Evolutionary conservation across 257 asterid species (phyloP).

Genomic region (Jasminum sambac): DNA sequence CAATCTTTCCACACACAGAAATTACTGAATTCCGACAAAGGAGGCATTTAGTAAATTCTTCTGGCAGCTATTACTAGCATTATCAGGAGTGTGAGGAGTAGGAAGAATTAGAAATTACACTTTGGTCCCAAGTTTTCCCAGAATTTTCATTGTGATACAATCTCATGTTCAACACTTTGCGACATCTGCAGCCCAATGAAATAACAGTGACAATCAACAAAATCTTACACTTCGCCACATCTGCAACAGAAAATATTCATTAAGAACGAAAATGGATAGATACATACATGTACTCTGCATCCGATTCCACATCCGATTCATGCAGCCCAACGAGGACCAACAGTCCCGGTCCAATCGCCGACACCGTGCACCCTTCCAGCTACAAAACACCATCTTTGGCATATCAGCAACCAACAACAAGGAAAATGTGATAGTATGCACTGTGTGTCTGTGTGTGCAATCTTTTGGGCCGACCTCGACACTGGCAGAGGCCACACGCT

Average conservation of each 20-base stretch:
- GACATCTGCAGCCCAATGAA: constrained; percentile 64
- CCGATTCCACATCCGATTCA: constrained; percentile 40
- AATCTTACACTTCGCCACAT: too few species aligned
- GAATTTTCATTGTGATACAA: constrained; percentile 65
- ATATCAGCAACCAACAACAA: neutral
- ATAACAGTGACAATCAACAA: constrained; percentile 9
- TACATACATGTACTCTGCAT: constrained; percentile 46
- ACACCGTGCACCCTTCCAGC: constrained; percentile 46
- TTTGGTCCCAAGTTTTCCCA: constrained; percentile 83
- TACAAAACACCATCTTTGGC: constrained; percentile 15
- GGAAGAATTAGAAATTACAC: constrained; percentile 47
- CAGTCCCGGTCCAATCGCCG: constrained; percentile 47
- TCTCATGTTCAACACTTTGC: constrained; percentile 93
- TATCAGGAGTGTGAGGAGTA: neutral
- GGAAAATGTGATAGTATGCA: neutral
- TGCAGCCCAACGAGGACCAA: constrained; percentile 50
- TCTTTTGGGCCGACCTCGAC: constrained; percentile 35
- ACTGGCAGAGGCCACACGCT: constrained; percentile 52
- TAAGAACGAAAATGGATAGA: too few species aligned
- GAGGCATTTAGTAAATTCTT: neutral
- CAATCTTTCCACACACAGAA: neutral
- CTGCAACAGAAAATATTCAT: neutral
- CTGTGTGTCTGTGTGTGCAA: neutral
- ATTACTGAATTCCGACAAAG: neutral
- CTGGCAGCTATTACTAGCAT: neutral